These are phyloP conservation scores for Sporothrix globosa DNA, from an alignment of 2,329 filamentous ascomycete species.

Conservation along the genomic window DNA sequence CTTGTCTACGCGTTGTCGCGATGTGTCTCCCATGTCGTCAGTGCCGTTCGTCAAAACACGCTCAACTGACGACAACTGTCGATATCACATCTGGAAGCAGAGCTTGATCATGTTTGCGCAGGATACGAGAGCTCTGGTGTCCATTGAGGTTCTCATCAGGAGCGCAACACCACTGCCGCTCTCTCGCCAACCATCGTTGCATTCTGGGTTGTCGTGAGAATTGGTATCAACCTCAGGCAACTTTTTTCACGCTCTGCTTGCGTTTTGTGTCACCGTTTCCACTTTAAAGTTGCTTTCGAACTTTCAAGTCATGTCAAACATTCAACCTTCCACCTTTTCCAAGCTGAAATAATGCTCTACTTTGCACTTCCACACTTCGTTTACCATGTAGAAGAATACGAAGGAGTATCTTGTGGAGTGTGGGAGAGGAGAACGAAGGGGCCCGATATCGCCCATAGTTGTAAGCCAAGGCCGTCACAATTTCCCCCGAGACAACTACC, in stretches of 20 bases:
- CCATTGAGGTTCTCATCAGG: slow-evolving; percentile 1
- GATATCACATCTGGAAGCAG: no score
- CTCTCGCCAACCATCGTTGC: background rate
- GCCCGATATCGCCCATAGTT: slow-evolving; percentile 26
- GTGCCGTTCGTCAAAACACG: background rate
- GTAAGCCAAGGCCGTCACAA: background rate
- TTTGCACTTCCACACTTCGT: background rate
- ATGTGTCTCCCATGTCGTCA: background rate
- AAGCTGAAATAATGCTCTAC: background rate
- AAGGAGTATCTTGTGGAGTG: background rate
- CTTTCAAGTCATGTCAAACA: background rate
- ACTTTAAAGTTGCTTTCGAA: background rate
- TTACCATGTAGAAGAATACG: background rate
- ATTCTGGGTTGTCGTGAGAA: background rate
- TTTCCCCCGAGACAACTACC: background rate
- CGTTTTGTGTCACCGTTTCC: background rate
- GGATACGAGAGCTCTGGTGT: background rate
- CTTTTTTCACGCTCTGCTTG: background rate
- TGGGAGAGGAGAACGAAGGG: background rate
- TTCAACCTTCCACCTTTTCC: background rate
- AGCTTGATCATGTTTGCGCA: no score
- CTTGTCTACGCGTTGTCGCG: background rate
- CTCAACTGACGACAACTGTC: background rate
- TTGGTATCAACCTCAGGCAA: background rate
- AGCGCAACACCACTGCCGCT: no score